Evolutionary conservation across 176 grass and related monocot species (phyloP), one percentile per base, ranked within the genome.

Genomic region (Triticum timopheevii): DNA sequence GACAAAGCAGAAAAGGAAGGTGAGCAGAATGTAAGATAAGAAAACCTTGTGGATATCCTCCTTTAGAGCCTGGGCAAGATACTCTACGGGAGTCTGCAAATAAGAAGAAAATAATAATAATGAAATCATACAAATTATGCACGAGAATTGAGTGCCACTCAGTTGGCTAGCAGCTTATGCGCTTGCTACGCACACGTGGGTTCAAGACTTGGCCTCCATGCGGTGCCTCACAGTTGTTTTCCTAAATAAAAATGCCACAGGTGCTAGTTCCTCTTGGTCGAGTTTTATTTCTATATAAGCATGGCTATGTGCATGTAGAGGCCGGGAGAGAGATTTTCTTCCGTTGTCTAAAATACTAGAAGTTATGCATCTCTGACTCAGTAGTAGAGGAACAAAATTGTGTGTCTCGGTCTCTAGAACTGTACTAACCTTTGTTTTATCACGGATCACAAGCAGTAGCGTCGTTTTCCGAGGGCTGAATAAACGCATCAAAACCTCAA

Each of bases 41-140:
- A 56, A 11, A 74, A 95, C 96, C 90, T 95, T 96, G 72, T 94
- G 84, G 35, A 98, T 91, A 86, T 98, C 96, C 58, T 98, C 96
- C 81, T 89, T 91, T 61, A 98, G 83, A 66, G 91, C 88, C 78
- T 91, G 86, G 13, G 80, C 68, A 59, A 98, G 76, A 90, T 88
- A 90, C 83, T 98, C 86, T 42, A 98, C 61, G 40, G 96, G 96
- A 74, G 93, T 95, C 93, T 98, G 79, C 35, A 81, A 65, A 75
- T 45, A 80, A 13, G 88, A 27, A 6, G 10, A 61, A 69, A 85
- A 74, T 39, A 84, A 82, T 90, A 76, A 25, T 85, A 12, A 81
- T 61, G 49, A 85, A 82, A 59, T 74, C 69, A 89, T 79, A 87
- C 23, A 24, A 80, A 45, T 22, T 39, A 30, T 64, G 38, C 44